Evolutionary conservation across 2,329 filamentous ascomycete species (phyloP).

Genomic region (Diaporthe australafricana): DNA sequence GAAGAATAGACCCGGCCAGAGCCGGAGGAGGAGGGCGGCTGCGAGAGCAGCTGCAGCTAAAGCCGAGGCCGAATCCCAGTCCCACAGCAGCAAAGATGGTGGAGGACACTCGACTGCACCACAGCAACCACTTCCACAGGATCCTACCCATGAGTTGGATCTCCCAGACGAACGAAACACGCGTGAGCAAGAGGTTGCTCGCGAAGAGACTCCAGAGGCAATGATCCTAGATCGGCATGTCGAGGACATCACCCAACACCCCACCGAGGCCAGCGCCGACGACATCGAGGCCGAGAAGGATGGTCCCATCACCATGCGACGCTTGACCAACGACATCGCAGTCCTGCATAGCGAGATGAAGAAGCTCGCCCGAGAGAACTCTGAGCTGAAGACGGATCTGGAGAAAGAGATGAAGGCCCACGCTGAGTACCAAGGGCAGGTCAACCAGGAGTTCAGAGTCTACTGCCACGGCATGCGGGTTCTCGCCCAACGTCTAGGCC

Average conservation of each 20-base stretch:
- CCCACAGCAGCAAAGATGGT: no score
- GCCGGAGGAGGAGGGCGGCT: no score
- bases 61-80: no score
- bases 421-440: background rate
- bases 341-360: background rate
- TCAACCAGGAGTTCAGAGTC: background rate
- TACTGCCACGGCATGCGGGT: background rate
- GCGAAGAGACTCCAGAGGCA: background rate
- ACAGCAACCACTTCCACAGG: no score
- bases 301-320: no score
- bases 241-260: background rate
- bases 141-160: no score
- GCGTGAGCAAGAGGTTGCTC: no score
- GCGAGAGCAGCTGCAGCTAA: no score
- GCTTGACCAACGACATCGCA: background rate
- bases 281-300: background rate
- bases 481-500: background rate
- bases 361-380: background rate
- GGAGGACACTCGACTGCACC: no score
- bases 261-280: background rate
- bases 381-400: background rate
- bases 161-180: no score
- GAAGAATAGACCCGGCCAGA: no score
- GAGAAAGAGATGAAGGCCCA: background rate
- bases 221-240: background rate